Percentiles rank a stretch among this genome's conserved stretches.
Conservation (phyloP, 306 rosid genomes). For the Albizia julibrissin region DNA sequence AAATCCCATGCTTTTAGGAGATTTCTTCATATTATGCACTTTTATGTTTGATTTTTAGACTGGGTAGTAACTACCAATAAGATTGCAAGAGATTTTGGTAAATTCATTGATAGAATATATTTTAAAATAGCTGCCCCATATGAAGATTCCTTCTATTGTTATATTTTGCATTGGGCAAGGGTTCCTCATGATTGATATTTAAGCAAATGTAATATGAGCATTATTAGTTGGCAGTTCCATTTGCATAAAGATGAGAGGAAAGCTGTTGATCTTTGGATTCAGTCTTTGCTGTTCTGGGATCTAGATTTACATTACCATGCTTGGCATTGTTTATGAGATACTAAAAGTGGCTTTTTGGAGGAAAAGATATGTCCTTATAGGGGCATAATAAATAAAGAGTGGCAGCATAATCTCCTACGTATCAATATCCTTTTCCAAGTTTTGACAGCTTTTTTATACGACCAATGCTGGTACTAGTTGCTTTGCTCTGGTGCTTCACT, state of each 20-base stretch:
- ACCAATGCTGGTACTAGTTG: neutral
- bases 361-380: neutral
- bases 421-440: neutral
- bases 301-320: neutral
- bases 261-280: neutral
- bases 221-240: neutral
- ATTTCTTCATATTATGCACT: neutral
- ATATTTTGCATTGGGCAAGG: neutral
- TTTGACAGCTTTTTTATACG: neutral
- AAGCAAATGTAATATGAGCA: neutral
- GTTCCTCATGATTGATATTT: neutral
- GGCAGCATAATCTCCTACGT: neutral
- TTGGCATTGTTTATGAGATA: neutral
- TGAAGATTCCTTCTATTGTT: neutral
- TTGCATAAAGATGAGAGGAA: neutral
- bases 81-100: neutral
- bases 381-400: neutral
- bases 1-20: neutral
- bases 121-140: neutral
- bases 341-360: slow-evolving; percentile 4
- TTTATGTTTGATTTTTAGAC: neutral
- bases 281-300: neutral
- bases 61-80: neutral
- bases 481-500: neutral
- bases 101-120: neutral